Base-by-base conservation (phyloP, 129 eudicot species). In the Saussurea involucrata region DNA sequence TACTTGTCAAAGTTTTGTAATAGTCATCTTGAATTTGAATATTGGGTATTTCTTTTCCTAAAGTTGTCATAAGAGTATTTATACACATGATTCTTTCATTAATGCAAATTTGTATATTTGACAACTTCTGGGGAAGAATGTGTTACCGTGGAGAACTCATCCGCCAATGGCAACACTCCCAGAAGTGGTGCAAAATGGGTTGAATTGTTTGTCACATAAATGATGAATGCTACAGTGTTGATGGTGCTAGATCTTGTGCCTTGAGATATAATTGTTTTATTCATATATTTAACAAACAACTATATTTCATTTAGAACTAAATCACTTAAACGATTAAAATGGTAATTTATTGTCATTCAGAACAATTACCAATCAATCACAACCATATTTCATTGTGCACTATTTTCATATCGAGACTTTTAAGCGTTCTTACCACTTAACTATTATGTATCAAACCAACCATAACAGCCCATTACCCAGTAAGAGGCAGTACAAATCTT, bases 221-320 rank as follows among this genome's bases (percentile, higher is more conserved):
- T 93, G 93, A 82, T 12, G 76, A 82, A 83, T 79, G 97, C 98
- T 36, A 83, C 18, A 85, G 90, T 78, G 83, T 91, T 55, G 93
- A 90, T 84, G 98, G 89, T 74, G 98, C 98, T 58, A 91, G 87
- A 83, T 83, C 85, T 63, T 92, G 98, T 21, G 95, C 96, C 34
- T 77, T 92, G 71, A 84, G 84, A n/a, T n/a, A n/a, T n/a, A n/a
- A n/a, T n/a, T n/a, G n/a, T n/a, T n/a, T n/a, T n/a, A n/a, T n/a
- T n/a, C n/a, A n/a, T n/a, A n/a, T n/a, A n/a, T n/a, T n/a, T n/a
- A n/a, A n/a, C n/a, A n/a, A n/a, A n/a, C n/a, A n/a, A n/a, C n/a
- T n/a, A n/a, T n/a, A n/a, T n/a, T n/a, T n/a, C n/a, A n/a, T n/a
- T n/a, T n/a, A n/a, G n/a, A n/a, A n/a, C n/a, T n/a, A n/a, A n/a